Conservation (phyloP, 768 basidiomycete genomes). For the Polyporus arcularius region DNA sequence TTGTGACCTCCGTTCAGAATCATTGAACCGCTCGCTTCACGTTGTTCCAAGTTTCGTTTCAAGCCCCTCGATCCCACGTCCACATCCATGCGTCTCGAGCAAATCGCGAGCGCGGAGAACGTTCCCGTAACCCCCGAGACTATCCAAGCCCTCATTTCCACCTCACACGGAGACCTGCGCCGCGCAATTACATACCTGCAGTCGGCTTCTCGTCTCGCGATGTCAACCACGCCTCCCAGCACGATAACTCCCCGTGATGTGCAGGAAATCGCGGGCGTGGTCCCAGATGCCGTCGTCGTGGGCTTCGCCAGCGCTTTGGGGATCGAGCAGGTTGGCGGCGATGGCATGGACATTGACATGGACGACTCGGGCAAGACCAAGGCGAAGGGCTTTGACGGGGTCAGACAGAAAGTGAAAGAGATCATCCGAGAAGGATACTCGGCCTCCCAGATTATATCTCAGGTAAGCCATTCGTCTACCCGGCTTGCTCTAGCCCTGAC, state of each 20-base stretch:
- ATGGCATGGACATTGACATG: conserved; percentile 53
- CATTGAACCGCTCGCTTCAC: conserved; percentile 97
- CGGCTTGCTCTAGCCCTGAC: conserved; percentile 19
- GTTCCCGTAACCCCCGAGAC: conserved; percentile 60
- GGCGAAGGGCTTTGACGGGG: conserved; percentile 51
- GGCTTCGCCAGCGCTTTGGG: conserved; percentile 73
- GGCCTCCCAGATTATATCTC: conserved; percentile 82
- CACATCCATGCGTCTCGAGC: conserved; percentile 68
- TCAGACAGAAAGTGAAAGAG: conserved; percentile 72
- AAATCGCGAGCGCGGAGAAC: conserved; percentile 79
- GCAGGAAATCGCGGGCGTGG: conserved; percentile 96
- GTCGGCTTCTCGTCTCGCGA: conserved; percentile 87
- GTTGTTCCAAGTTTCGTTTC: conserved; percentile 99
- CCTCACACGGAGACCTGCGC: conserved; percentile 90
- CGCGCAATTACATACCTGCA: conserved; percentile 98
- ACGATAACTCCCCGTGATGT: conserved; percentile 78
- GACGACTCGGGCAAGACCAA: conserved; percentile 32
- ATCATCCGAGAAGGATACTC: conserved; percentile 91
- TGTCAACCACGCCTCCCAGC: conserved; percentile 69
- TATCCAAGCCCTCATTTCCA: conserved; percentile 69
- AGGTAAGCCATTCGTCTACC: conserved; percentile 52
- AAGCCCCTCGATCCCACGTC: conserved; percentile 84
- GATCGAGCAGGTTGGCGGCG: conserved; percentile 52
- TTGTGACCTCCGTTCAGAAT: conserved; percentile 57
- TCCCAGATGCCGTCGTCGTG: conserved; percentile 72